Evolutionary conservation across 2,329 filamentous ascomycete species (phyloP).

Genomic region (Trichoderma afroharzianum): DNA sequence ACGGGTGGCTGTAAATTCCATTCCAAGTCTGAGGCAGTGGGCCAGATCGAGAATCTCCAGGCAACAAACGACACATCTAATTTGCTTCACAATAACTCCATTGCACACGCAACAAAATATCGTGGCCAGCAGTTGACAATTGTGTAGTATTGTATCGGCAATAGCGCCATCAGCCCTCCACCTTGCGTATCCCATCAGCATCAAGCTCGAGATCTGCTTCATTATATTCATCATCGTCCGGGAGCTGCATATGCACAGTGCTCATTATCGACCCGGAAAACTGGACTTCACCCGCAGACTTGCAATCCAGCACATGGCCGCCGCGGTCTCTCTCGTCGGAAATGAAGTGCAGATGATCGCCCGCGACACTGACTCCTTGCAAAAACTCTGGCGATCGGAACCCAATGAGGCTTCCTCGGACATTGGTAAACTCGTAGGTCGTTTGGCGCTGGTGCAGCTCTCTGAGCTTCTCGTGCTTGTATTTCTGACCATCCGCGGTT

Average conservation of each 20-base stretch:
- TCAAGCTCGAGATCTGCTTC: background rate
- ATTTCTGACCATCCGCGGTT: background rate
- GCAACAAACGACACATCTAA: too few relatives aligned
- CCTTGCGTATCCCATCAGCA: background rate
- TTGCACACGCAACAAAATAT: too few relatives aligned
- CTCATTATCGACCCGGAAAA: background rate
- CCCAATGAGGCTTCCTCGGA: background rate
- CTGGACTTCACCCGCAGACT: background rate
- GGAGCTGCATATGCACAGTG: background rate
- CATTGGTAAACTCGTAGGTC: background rate
- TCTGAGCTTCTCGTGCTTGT: background rate
- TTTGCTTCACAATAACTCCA: too few relatives aligned
- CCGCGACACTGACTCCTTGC: slow-evolving; percentile 6
- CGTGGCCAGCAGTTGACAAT: too few relatives aligned
- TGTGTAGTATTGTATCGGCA: background rate
- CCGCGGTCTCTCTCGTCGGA: background rate
- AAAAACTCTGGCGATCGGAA: slow-evolving; percentile 5
- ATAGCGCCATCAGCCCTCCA: background rate
- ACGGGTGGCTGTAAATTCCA: too few relatives aligned
- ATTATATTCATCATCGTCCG: background rate
- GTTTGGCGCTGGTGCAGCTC: slow-evolving; percentile 2
- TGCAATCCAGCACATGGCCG: background rate
- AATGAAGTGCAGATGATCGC: slow-evolving; percentile 8
- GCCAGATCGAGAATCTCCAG: too few relatives aligned
- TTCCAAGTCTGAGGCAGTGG: too few relatives aligned